Percentiles rank a stretch among this genome's conserved stretches.
These are phyloP conservation scores for Aspergillus incahuasiensis DNA, from an alignment of 495 filamentous ascomycete species.

Conservation along the genomic window DNA sequence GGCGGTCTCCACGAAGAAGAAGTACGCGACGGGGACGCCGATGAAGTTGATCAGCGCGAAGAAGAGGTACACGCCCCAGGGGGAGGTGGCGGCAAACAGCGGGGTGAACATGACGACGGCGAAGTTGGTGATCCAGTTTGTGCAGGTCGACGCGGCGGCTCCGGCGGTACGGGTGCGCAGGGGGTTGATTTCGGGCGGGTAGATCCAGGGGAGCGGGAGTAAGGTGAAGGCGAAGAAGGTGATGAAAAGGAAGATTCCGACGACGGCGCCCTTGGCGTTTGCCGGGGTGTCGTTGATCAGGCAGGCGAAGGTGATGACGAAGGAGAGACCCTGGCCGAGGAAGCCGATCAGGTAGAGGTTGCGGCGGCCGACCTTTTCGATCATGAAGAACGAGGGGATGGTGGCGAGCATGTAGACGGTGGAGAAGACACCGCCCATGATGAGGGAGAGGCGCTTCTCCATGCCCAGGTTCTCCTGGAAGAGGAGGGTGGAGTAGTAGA, in stretches of 20 bases:
- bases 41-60: constrained; percentile 65
- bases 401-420: constrained; percentile 65
- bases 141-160: constrained; percentile 38
- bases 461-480: constrained; percentile 61
- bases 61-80: constrained; percentile 49
- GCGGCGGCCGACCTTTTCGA: constrained; percentile 68
- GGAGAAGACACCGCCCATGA: constrained; percentile 77
- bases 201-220: constrained; percentile 60
- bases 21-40: constrained; percentile 59
- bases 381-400: constrained; percentile 59
- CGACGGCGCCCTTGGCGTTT: constrained; percentile 33
- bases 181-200: constrained; percentile 72
- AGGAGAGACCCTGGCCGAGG: constrained; percentile 46
- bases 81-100: constrained; percentile 25
- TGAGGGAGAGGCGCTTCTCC: constrained; percentile 55
- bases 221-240: constrained; percentile 37
- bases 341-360: constrained; percentile 68
- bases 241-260: constrained; percentile 41
- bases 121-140: constrained; percentile 47
- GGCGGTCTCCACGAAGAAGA: constrained; percentile 69
- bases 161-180: constrained; percentile 67
- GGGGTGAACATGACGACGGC: constrained; percentile 46
- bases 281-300: constrained; percentile 19
- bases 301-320: constrained; percentile 36
- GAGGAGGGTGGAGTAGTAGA: constrained; percentile 78